Evolutionary conservation across 2,329 filamentous ascomycete genomes (phyloP).

Genomic region (Septoria linicola): DNA sequence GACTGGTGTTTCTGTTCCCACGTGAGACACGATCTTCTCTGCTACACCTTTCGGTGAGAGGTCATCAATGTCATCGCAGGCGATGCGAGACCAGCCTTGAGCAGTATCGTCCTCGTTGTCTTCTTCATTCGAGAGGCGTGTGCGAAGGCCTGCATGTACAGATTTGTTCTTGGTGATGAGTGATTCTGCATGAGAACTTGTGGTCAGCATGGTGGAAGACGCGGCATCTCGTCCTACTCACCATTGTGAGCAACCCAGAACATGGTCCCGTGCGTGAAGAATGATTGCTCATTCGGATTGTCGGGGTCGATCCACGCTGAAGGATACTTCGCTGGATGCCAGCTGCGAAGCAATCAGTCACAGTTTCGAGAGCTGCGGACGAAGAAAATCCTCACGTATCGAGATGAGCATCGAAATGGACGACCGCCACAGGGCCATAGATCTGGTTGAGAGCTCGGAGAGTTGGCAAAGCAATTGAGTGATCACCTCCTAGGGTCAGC

Average conservation of each 20-base stretch:
- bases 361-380: background rate
- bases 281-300: constrained; percentile 60
- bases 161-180: constrained; percentile 71
- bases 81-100: constrained; percentile 77
- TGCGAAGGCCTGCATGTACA: constrained; percentile 81
- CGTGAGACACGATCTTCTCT: constrained; percentile 65
- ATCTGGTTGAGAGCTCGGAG: constrained; percentile 49
- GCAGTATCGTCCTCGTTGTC: constrained; percentile 68
- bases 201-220: background rate
- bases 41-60: constrained; percentile 71
- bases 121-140: constrained; percentile 67
- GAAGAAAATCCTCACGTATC: constrained; percentile 56
- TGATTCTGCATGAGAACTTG: constrained; percentile 60
- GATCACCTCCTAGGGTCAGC: constrained; percentile 51
- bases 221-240: background rate
- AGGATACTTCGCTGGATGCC: constrained; percentile 79
- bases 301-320: constrained; percentile 63
- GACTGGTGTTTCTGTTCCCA: constrained; percentile 73
- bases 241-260: constrained; percentile 78
- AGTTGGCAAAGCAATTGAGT: constrained; percentile 53
- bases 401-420: constrained; percentile 62
- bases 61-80: constrained; percentile 85
- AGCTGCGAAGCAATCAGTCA: constrained; percentile 38
- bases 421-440: constrained; percentile 49
- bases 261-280: constrained; percentile 87